Evolutionary conservation across 495 filamentous ascomycete genomes (phyloP).

Genomic region (Hyphodiscus hymeniophilus): DNA sequence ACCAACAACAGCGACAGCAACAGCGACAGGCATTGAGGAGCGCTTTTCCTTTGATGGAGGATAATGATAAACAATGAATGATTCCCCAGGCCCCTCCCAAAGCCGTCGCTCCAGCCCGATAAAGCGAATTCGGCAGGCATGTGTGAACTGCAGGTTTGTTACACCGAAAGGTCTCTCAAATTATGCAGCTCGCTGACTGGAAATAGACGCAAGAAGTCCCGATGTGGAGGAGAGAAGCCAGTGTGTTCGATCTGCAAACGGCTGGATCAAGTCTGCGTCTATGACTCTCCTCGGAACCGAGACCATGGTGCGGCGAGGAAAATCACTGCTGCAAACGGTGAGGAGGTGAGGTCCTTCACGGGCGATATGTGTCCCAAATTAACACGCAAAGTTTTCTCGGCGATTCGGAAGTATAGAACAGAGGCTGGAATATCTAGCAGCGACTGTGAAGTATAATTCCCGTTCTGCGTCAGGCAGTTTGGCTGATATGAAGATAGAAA

Average conservation of each 20-base stretch:
- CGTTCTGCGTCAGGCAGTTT: background rate
- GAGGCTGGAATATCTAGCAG: slow-evolving; percentile 6
- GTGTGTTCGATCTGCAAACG: slow-evolving; percentile 3
- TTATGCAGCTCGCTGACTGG: background rate
- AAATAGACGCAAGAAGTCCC: slow-evolving; percentile 8
- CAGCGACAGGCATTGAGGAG: no score
- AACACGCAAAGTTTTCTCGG: slow-evolving; percentile 1
- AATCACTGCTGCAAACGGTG: background rate
- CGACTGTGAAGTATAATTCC: background rate
- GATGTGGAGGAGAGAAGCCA: slow-evolving; percentile 12
- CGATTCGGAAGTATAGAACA: slow-evolving; percentile 7
- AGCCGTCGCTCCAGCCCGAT: background rate
- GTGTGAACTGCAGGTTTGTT: slow-evolving; percentile 9
- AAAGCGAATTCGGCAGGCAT: slow-evolving; percentile 4
- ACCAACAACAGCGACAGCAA: no score
- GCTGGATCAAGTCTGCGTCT: slow-evolving; percentile 5
- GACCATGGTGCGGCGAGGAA: background rate
- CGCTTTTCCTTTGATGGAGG: no score
- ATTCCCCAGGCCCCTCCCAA: background rate
- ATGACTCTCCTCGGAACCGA: background rate
- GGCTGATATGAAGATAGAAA: background rate
- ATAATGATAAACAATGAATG: no score
- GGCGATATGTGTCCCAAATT: background rate
- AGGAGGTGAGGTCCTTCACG: background rate
- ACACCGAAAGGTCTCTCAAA: background rate